Evolutionary conservation across 805 yeast species (phyloP).

Genomic region (Tetrapisispora fleetii): DNA sequence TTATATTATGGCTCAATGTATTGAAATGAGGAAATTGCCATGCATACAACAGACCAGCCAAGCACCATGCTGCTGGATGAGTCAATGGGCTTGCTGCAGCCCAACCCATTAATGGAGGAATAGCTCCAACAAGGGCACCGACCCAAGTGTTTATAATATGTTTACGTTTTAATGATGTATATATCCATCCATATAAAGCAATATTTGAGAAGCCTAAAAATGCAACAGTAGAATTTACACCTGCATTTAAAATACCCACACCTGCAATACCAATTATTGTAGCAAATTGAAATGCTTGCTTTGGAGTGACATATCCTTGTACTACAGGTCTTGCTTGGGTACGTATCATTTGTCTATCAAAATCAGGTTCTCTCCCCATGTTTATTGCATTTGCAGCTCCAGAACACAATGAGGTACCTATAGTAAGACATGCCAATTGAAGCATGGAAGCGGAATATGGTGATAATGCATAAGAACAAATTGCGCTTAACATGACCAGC

Average conservation of each 20-base stretch:
- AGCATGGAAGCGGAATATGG: conserved; percentile 70
- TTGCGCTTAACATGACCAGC: conserved; percentile 80
- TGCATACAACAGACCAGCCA: conserved; percentile 81
- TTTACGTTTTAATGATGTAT: conserved; percentile 80
- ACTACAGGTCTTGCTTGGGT: conserved; percentile 88
- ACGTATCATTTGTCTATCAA: conserved; percentile 77
- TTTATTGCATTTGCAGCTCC: conserved; percentile 95
- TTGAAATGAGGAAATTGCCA: conserved; percentile 99
- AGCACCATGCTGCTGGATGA: conserved; percentile 92
- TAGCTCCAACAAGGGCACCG: conserved; percentile 97
- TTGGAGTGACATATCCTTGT: conserved; percentile 62
- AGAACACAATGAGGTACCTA: conserved; percentile 80
- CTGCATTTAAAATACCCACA: conserved; percentile 52
- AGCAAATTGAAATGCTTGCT: conserved; percentile 76
- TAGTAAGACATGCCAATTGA: conserved; percentile 61
- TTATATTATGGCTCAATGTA: conserved; percentile 77
- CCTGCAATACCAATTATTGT: conserved; percentile 65
- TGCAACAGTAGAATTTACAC: conserved; percentile 84
- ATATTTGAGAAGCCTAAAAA: conserved; percentile 72
- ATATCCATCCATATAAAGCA: conserved; percentile 76
- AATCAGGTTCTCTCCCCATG: conserved; percentile 92
- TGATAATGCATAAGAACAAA: conserved; percentile 87
- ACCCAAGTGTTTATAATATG: conserved; percentile 94
- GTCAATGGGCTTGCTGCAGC: conserved; percentile 73
- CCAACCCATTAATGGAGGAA: conserved; percentile 99